These are phyloP conservation scores for Bacterosira constricta DNA, from an alignment of 108 stramenopile genomes.

Conservation along the genomic window DNA sequence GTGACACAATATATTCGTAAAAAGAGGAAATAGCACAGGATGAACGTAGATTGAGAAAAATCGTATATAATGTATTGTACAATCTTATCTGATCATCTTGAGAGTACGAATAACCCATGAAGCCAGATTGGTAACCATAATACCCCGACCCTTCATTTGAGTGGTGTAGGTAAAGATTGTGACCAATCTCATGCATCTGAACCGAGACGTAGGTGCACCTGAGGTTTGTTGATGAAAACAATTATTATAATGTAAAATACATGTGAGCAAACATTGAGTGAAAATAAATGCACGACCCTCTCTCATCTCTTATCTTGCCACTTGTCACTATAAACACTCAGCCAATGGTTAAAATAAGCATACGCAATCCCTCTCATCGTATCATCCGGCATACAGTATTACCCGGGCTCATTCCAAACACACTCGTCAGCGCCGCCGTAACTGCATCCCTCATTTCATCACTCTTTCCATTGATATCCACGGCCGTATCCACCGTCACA, in stretches of 20 bases:
- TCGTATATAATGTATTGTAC: too few species aligned
- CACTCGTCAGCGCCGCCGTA: conserved; percentile 7
- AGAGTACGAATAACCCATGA: conserved; percentile 19
- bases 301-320: conserved; percentile 57
- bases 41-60: too few species aligned
- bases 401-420: background rate
- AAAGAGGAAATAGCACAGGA: too few species aligned
- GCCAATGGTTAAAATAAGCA: conserved; percentile 38
- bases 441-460: conserved; percentile 5
- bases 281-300: conserved; percentile 11
- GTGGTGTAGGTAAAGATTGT: conserved; percentile 25
- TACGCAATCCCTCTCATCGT: conserved; percentile 27
- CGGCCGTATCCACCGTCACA: conserved; percentile 3
- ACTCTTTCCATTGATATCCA: background rate
- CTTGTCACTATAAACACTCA: conserved; percentile 50
- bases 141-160: conserved; percentile 9
- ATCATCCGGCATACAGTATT: conserved; percentile 43
- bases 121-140: conserved; percentile 31
- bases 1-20: too few species aligned
- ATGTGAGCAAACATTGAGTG: too few species aligned
- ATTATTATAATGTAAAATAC: too few species aligned
- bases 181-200: conserved; percentile 26
- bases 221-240: background rate
- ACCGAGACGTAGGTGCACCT: too few species aligned
- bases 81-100: conserved; percentile 13